These are phyloP conservation scores for Phylloporus arenicola DNA, from an alignment of 768 basidiomycete species.

Conservation along the genomic window DNA sequence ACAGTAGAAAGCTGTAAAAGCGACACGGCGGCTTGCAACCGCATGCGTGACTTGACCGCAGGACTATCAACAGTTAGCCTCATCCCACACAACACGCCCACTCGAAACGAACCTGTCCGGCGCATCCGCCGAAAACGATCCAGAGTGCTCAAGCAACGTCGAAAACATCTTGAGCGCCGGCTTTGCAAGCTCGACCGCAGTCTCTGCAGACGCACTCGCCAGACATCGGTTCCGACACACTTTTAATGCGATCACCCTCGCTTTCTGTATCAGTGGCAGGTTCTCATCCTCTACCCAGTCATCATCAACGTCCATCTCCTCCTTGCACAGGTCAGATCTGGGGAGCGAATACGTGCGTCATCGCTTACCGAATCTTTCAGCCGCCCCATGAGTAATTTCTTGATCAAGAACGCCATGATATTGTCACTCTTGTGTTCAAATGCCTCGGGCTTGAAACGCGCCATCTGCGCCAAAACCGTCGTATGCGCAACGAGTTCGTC, in stretches of 20 bases:
- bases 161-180: conserved; percentile 76
- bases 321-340: conserved; percentile 31
- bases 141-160: conserved; percentile 63
- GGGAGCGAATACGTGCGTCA: background rate
- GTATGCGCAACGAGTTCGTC: conserved; percentile 60
- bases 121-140: conserved; percentile 55
- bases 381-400: conserved; percentile 62
- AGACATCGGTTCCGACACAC: conserved; percentile 78
- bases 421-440: conserved; percentile 78
- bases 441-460: conserved; percentile 57
- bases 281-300: conserved; percentile 77
- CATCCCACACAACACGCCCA: background rate
- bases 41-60: conserved; percentile 67
- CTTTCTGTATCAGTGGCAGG: conserved; percentile 51
- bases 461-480: conserved; percentile 70
- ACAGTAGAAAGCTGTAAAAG: conserved; percentile 72
- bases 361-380: conserved; percentile 42
- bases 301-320: conserved; percentile 52
- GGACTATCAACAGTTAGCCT: conserved; percentile 35
- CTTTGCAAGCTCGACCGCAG: conserved; percentile 59
- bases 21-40: conserved; percentile 77
- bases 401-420: conserved; percentile 67
- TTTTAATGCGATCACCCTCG: conserved; percentile 75
- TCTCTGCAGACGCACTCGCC: conserved; percentile 53
- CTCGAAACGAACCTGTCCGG: conserved; percentile 42